Conservation (phyloP, 2,329 filamentous ascomycete species). For the Microdochium bolleyi region DNA sequence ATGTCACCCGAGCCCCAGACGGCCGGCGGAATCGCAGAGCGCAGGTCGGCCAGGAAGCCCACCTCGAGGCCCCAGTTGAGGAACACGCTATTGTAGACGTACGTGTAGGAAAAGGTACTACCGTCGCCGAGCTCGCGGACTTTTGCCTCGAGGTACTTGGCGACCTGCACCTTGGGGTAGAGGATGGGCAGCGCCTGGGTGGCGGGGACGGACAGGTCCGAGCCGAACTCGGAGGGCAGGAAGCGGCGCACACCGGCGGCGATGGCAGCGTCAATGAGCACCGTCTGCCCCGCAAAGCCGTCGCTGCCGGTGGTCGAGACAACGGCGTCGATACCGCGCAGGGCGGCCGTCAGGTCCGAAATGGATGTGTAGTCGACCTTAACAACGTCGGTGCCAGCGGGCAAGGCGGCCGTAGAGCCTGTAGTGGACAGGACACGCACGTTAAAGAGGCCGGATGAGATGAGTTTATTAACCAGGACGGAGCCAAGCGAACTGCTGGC, state of each 20-base stretch:
- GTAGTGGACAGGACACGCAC: conserved; percentile 45
- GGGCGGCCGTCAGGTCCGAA: conserved; percentile 36
- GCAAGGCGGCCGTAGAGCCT: conserved; percentile 23
- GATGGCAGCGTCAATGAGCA: conserved; percentile 49
- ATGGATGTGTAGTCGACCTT: conserved; percentile 36
- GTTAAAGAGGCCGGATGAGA: conserved; percentile 28
- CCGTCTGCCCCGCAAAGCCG: conserved; percentile 31
- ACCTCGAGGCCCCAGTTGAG: conserved; percentile 12
- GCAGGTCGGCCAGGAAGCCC: conserved; percentile 9
- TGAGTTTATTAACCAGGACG: conserved; percentile 23
- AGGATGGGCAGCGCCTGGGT: conserved; percentile 9
- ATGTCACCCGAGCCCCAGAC: conserved; percentile 41
- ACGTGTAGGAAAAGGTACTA: conserved; percentile 17
- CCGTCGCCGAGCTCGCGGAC: conserved; percentile 1
- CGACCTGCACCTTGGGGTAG: conserved; percentile 7
- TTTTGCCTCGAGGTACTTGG: conserved; percentile 11
- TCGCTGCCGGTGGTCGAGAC: conserved; percentile 33
- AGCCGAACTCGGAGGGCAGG: conserved; percentile 50
- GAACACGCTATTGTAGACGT: conserved; percentile 29
- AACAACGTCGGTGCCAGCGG: conserved; percentile 28
- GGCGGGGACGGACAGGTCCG: conserved; percentile 18
- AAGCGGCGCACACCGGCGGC: conserved; percentile 53
- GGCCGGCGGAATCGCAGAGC: conserved; percentile 14
- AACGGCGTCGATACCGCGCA: conserved; percentile 49
- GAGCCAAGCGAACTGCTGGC: conserved; percentile 21